Evolutionary conservation across 2,329 filamentous ascomycete species (phyloP).

Genomic region (Cercospora nicotianae): DNA sequence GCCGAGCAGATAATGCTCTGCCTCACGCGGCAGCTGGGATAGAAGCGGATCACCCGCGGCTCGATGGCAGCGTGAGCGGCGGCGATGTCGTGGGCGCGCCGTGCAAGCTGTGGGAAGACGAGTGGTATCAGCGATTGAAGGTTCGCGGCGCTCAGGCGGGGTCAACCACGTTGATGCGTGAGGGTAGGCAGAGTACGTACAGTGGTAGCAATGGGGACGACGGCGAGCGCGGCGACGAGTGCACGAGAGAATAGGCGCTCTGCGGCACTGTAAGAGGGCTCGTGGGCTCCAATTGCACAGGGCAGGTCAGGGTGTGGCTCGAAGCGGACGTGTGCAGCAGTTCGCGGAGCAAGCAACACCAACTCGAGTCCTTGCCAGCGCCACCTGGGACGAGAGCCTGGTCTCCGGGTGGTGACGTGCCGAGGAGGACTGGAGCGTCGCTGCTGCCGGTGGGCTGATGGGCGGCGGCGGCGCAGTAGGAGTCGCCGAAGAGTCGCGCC

Average conservation of each 20-base stretch:
- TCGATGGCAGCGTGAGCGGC: background rate
- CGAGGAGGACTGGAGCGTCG: background rate
- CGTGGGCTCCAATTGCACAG: constrained; percentile 29
- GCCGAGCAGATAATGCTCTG: constrained; percentile 3
- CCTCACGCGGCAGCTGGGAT: background rate
- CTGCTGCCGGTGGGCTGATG: background rate
- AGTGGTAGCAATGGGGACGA: constrained; percentile 5
- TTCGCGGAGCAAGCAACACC: constrained; percentile 24
- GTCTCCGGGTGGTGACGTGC: constrained; percentile 18
- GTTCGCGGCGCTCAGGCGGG: constrained; percentile 5
- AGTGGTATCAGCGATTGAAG: constrained; percentile 1
- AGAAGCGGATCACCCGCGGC: background rate
- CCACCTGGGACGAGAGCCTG: constrained; percentile 23
- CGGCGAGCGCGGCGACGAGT: constrained; percentile 8
- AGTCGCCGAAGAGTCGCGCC: background rate
- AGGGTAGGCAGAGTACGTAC: constrained; percentile 2
- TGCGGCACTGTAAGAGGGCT: constrained; percentile 22
- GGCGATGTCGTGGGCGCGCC: background rate
- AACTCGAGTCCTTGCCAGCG: constrained; percentile 13
- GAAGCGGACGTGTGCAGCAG: constrained; percentile 31
- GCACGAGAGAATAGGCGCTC: constrained; percentile 21
- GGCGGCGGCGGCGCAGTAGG: background rate
- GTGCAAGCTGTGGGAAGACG: background rate
- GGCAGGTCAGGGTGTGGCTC: constrained; percentile 17
- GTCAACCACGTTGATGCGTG: background rate